Percentiles rank a stretch among this genome's conserved stretches.
Conservation (phyloP, 208 protist genomes). For the Trypanosoma lewisi region DNA sequence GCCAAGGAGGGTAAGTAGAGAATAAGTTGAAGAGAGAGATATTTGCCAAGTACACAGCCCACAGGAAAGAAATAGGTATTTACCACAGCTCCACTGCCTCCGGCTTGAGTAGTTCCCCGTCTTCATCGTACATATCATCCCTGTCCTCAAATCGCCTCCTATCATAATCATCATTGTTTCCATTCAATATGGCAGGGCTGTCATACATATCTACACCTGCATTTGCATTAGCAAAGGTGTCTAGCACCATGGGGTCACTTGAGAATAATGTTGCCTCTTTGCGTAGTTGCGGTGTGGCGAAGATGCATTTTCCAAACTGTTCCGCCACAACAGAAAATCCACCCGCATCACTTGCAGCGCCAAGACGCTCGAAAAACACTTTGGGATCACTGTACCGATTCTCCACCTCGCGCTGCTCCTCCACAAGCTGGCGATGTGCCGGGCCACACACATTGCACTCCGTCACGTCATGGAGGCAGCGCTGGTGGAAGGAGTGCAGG, state of each 20-base stretch:
- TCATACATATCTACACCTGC: not conserved
- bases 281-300: constrained; percentile 28
- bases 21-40: not conserved
- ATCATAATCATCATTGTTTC: constrained; percentile 16
- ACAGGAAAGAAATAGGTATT: too few relatives aligned
- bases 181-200: constrained; percentile 3
- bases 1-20: not conserved
- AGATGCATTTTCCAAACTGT: constrained; percentile 88
- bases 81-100: constrained; percentile 39
- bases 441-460: constrained; percentile 65
- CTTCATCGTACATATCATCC: constrained; percentile 31
- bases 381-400: not conserved
- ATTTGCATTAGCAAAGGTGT: not conserved
- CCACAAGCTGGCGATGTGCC: constrained; percentile 21
- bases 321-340: constrained; percentile 90
- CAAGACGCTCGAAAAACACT: constrained; percentile 28
- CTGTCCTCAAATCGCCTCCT: not conserved
- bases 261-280: constrained; percentile 22
- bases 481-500: constrained; percentile 91
- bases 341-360: constrained; percentile 30
- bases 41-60: not conserved
- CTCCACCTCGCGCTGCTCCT: constrained; percentile 24
- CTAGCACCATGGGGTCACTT: constrained; percentile 6
- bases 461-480: constrained; percentile 67
- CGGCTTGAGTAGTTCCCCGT: constrained; percentile 29